phyloP scores from a whole-genome alignment of 306 rosid genomes.

The Cucurbita moschata region DNA sequence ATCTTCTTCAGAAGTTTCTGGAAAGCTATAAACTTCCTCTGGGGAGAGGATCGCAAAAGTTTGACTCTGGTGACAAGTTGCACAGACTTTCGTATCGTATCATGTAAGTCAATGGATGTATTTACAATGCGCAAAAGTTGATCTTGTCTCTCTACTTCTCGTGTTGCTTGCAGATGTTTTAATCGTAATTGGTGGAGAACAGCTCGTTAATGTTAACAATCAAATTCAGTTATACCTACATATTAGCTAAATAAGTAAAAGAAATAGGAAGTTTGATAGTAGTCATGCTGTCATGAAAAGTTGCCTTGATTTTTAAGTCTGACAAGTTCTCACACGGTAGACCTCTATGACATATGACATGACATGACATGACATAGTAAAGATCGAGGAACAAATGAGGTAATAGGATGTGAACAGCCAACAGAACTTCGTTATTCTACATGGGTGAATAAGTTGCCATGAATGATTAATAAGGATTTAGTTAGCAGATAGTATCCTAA shows the following conservation, averaged over 20 bases:
- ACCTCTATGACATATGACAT: background rate
- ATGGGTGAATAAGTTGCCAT: background rate
- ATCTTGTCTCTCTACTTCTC: background rate
- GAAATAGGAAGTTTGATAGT: background rate
- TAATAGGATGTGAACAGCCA: background rate
- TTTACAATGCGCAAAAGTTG: background rate
- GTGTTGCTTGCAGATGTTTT: background rate
- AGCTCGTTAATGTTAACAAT: background rate
- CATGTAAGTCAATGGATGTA: conserved; percentile 49
- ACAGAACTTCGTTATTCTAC: background rate
- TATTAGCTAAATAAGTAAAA: background rate
- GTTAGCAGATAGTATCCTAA: too few relatives aligned
- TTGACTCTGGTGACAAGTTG: conserved; percentile 35
- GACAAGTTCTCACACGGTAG: background rate
- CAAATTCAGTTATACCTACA: background rate
- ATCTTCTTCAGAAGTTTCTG: conserved; percentile 45
- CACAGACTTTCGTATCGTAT: conserved; percentile 65
- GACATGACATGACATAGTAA: background rate
- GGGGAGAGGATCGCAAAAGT: conserved; percentile 18
- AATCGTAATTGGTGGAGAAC: background rate
- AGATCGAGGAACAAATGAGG: background rate
- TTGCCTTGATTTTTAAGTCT: background rate
- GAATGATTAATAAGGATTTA: too few relatives aligned
- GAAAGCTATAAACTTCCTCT: conserved; percentile 83
- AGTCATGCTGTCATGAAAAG: background rate